Conservation (phyloP, 164 flowering plant genomes). For the Vitis amurensis region DNA sequence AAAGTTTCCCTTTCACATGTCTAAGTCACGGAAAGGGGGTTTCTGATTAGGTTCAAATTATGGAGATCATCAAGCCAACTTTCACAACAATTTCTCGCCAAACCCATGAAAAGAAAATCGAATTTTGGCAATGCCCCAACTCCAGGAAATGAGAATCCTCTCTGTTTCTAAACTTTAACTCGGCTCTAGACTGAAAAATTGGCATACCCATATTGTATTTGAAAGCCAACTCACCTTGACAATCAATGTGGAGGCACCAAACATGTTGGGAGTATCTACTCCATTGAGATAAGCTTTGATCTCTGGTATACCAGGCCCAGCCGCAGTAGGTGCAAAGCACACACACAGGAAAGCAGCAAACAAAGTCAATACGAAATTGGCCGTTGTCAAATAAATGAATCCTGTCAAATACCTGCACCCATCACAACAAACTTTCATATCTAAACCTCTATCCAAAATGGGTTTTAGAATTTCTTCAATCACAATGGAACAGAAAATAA, state of each 20-base stretch:
- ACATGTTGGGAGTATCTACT: conserved; percentile 86
- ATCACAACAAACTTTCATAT: not conserved
- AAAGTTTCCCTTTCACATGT: too few relatives aligned
- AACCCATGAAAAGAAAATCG: too few relatives aligned
- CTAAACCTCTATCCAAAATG: not conserved
- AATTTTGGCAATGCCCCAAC: too few relatives aligned
- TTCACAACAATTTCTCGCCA: too few relatives aligned
- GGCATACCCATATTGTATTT: not conserved
- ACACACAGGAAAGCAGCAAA: conserved; percentile 69
- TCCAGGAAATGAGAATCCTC: too few relatives aligned
- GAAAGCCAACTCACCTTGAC: conserved; percentile 64
- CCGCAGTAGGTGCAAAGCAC: conserved; percentile 87
- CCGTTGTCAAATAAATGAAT: conserved; percentile 46
- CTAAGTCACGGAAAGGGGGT: too few relatives aligned
- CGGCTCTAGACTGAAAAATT: not conserved
- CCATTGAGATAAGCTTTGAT: conserved; percentile 97
- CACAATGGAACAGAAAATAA: too few relatives aligned
- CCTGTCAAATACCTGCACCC: conserved; percentile 66
- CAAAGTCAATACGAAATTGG: conserved; percentile 57
- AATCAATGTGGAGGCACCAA: conserved; percentile 70
- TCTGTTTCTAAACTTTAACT: too few relatives aligned
- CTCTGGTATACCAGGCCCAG: conserved; percentile 98
- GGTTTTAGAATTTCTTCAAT: too few relatives aligned
- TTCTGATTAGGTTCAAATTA: too few relatives aligned
- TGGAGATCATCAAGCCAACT: too few relatives aligned